Conservation (phyloP, 1,139 yeast genomes). For the Yamadazyma atlantica region DNA sequence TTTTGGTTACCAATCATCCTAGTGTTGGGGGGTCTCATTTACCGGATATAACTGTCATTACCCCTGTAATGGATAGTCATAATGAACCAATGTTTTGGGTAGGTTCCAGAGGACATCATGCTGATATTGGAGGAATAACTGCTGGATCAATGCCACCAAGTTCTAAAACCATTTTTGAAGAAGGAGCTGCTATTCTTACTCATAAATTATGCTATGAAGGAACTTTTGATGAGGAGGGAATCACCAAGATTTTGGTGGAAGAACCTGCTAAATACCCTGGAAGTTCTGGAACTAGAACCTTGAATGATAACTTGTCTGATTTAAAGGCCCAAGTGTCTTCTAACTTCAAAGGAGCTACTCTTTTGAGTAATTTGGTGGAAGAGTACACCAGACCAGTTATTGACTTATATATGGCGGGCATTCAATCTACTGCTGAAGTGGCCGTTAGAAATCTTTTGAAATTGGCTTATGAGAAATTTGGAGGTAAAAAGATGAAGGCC, state of each 20-base stretch:
- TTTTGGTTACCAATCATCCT: conserved; percentile 76
- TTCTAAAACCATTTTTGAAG: conserved; percentile 43
- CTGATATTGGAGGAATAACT: conserved; percentile 46
- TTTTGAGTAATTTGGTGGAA: conserved; percentile 29
- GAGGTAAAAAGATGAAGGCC: conserved; percentile 34
- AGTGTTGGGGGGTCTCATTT: conserved; percentile 80
- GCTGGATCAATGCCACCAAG: conserved; percentile 52
- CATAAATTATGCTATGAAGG: conserved; percentile 40
- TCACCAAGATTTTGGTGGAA: conserved; percentile 35
- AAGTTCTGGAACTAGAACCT: conserved; percentile 45
- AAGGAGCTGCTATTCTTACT: conserved; percentile 45
- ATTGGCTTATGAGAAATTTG: conserved; percentile 35
- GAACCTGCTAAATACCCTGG: conserved; percentile 48
- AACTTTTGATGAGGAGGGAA: conserved; percentile 41
- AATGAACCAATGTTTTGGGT: conserved; percentile 43
- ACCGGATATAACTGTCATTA: conserved; percentile 81
- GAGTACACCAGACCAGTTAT: conserved; percentile 36
- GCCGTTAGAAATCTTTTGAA: conserved; percentile 40
- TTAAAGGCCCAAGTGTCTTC: conserved; percentile 48
- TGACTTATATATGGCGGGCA: conserved; percentile 42
- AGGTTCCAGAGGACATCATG: conserved; percentile 49
- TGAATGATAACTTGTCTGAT: conserved; percentile 42
- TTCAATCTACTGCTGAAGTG: conserved; percentile 42
- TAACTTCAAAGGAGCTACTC: conserved; percentile 40
- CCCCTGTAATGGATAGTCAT: conserved; percentile 47